Conservation (phyloP, 768 basidiomycete genomes). For the Boletellus ananiceps region DNA sequence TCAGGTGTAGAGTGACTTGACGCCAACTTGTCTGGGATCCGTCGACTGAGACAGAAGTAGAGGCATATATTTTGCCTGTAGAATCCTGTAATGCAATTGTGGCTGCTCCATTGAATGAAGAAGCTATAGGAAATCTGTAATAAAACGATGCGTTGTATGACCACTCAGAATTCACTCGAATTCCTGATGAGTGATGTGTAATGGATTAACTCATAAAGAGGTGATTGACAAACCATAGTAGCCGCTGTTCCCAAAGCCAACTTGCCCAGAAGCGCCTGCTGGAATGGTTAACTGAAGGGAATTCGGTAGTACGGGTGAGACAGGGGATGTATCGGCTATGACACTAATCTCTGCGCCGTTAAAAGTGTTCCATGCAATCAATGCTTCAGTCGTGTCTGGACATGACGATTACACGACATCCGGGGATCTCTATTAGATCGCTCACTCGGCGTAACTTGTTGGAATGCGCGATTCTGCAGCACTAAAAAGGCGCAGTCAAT, state of each 20-base stretch:
- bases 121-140: constrained; percentile 46
- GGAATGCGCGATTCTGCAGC: constrained; percentile 64
- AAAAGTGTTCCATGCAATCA: constrained; percentile 49
- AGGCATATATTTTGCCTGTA: constrained; percentile 39
- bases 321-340: constrained; percentile 43
- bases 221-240: constrained; percentile 41
- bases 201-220: too few relatives aligned
- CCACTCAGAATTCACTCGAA: constrained; percentile 47
- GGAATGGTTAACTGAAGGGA: constrained; percentile 49
- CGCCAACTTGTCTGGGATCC: constrained; percentile 46
- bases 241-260: constrained; percentile 54
- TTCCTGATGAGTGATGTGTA: constrained; percentile 33
- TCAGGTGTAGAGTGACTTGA: constrained; percentile 40
- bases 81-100: constrained; percentile 44
- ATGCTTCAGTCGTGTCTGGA: constrained; percentile 42
- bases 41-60: constrained; percentile 32
- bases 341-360: constrained; percentile 43
- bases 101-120: constrained; percentile 37
- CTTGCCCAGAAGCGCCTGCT: constrained; percentile 31
- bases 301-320: constrained; percentile 57
- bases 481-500: constrained; percentile 33
- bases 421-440: background rate
- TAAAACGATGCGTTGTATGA: constrained; percentile 58
- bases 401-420: background rate
- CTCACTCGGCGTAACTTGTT: constrained; percentile 52